These are phyloP conservation scores for Huntiella omanensis DNA, from an alignment of 2,329 filamentous ascomycete species.

Conservation along the genomic window DNA sequence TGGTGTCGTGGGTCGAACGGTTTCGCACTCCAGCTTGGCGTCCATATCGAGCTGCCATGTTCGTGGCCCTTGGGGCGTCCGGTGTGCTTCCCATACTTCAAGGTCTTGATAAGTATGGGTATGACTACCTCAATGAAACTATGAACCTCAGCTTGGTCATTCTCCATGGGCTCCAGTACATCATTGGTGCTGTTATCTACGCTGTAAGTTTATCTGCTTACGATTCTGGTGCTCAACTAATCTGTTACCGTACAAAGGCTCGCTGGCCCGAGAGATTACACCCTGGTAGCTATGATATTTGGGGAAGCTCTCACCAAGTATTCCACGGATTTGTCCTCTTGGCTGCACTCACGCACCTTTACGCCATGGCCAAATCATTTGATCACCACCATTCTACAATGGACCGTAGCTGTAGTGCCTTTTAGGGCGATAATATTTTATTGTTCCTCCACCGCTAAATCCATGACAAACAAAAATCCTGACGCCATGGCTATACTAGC, in stretches of 20 bases:
- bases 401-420: constrained; percentile 28
- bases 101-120: constrained; percentile 48
- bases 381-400: constrained; percentile 56
- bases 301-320: constrained; percentile 87
- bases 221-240: constrained; percentile 5
- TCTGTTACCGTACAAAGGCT: constrained; percentile 24
- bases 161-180: constrained; percentile 65
- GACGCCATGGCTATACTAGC: constrained; percentile 47
- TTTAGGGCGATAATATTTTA: neutral
- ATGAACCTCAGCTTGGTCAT: constrained; percentile 72
- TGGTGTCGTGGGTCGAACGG: constrained; percentile 59
- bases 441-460: constrained; percentile 33
- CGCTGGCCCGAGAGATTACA: constrained; percentile 66
- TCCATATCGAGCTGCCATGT: constrained; percentile 75
- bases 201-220: constrained; percentile 35
- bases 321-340: constrained; percentile 81
- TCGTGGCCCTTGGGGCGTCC: constrained; percentile 69
- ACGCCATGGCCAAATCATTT: constrained; percentile 66
- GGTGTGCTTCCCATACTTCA: constrained; percentile 72
- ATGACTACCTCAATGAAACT: constrained; percentile 43
- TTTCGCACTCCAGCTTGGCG: constrained; percentile 75
- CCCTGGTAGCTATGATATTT: constrained; percentile 72
- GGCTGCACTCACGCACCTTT: constrained; percentile 65
- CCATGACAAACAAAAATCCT: constrained; percentile 46
- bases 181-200: constrained; percentile 70